Evolutionary conservation across 805 yeast genomes (phyloP), one percentile per base, ranked within the genome.

Genomic region (Candida manassasensis): DNA sequence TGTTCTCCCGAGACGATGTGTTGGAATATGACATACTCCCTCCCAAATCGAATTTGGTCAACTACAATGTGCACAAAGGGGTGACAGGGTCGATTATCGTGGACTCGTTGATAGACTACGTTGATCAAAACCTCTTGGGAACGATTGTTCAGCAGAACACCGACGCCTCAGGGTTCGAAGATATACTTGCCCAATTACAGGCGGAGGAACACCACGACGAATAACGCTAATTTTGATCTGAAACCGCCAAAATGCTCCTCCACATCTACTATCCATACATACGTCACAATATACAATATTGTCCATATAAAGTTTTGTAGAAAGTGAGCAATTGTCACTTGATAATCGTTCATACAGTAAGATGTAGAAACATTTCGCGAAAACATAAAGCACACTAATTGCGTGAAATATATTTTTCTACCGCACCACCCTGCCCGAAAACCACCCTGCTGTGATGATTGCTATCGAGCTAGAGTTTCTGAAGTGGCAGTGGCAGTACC

Each of bases 1-100:
- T 81, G 16, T 84, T 87, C 84, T 69, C 71, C 2, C 52, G 71
- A 17, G 68, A 79, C 36, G 81, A 81, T 37, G 68, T 79, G 11
- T 77, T 64, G 49, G 94, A 84, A 45, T 84, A 73, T 50, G 94
- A 84, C 54, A 72, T 81, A 2, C 53, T 84, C 15, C 89, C 94
- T 2, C 93, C 94, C 1, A 45, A 47, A 27, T 59, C 57, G 34
- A 24, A 40, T 1, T 35, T 47, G 3, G 48, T 47, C 13, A 56
- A 59, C 6, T 76, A 79, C 43, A 51, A 62, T 14, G 71, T 62
- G 2, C 52, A 54, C n/a, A 40, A 53, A 2, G 69, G 68, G 0
- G 39, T 56, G 1, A 31, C 39, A 3, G 36, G 28, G 3, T 35
- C 32, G 2, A n/a, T 8, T 5, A 32, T 37, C 15, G 21, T 59